Evolutionary conservation across 140 eudicot species (phyloP), one percentile per base, ranked within the genome.

Genomic region (Anethum foeniculum): DNA sequence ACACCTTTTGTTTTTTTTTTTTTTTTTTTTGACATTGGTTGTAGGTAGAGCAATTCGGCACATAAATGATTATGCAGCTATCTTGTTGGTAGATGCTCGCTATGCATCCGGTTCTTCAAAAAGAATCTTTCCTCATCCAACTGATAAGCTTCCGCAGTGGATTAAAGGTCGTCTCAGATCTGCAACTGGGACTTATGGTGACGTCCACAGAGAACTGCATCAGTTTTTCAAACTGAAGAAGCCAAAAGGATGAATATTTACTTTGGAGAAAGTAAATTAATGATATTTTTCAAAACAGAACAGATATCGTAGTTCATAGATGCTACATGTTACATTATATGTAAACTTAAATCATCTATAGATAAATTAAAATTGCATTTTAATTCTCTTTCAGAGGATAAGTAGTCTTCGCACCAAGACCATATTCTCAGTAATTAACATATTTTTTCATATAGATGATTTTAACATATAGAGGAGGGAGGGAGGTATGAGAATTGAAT

Each of bases 1-100:
- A 76, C 73, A 74, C 68, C 19, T 36, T 32, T 48, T 41, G 5
- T 39, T 39, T 39, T 34, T 1, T 34, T 41, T 39, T 34, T 1
- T 34, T 41, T 43, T 51, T 58, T 30, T 13, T 36, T 23, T 15
- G 7, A 19, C 48, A 16, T 7, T 47, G 62, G 46, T 82, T 83
- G 56, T 83, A 94, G 98, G 98, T 79, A 94, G 98, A 83, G 96
- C 98, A 51, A 92, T 94, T 86, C 90, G 98, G 73, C 98, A 94
- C 83, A 80, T 84, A 21, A 86, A 94, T 78, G 98, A 94, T 87
- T 94, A 92, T 80, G 98, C 98, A 14, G 97, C 96, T 49, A 89
- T 94, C 81, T 84, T 94, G 86, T 85, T 94, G 88, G 95, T 94
- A 43, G 98, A 94, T 86, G 80, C 89, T 14, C 94, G 98, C 80